Conservation (phyloP, 352 stramenopile genomes). For the Pythium monospermum region DNA sequence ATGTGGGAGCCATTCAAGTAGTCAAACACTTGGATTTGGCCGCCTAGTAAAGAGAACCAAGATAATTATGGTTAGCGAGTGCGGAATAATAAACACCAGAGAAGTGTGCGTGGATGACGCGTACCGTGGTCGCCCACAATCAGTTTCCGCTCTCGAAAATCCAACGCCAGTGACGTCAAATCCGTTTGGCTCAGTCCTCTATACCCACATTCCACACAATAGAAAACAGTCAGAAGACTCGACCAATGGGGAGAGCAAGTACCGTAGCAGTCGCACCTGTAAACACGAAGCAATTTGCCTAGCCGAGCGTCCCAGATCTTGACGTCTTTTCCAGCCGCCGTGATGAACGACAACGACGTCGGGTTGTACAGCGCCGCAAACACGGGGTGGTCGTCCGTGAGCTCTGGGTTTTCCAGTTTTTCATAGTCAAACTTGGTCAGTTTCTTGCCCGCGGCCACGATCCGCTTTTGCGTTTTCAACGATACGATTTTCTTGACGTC, state of each 20-base stretch:
- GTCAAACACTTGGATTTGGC: conserved; percentile 64
- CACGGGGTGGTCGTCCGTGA: conserved; percentile 80
- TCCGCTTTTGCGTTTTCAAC: conserved; percentile 61
- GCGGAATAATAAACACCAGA: no score
- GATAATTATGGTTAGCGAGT: no score
- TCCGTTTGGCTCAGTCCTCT: no score
- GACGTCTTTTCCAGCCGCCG: conserved; percentile 61
- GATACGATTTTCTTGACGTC: conserved; percentile 74
- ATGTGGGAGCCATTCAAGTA: conserved; percentile 72
- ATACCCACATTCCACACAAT: no score
- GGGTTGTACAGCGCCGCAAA: conserved; percentile 72
- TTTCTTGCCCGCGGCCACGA: conserved; percentile 77
- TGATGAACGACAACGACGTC: conserved; percentile 59
- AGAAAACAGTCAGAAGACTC: no score
- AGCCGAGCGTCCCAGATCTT: conserved; percentile 65
- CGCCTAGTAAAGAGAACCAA: no score
- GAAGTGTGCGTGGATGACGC: no score
- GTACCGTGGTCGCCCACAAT: conserved; percentile 58
- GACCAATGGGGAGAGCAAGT: no score
- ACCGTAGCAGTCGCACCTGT: conserved; percentile 37
- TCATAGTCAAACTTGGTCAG: conserved; percentile 85
- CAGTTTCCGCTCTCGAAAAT: conserved; percentile 64
- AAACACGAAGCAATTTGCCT: conserved; percentile 51
- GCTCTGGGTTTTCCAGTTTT: conserved; percentile 79
- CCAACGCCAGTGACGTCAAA: conserved; percentile 70